Evolutionary conservation across 805 yeast species (phyloP).

Genomic region (Candida nitratophila): DNA sequence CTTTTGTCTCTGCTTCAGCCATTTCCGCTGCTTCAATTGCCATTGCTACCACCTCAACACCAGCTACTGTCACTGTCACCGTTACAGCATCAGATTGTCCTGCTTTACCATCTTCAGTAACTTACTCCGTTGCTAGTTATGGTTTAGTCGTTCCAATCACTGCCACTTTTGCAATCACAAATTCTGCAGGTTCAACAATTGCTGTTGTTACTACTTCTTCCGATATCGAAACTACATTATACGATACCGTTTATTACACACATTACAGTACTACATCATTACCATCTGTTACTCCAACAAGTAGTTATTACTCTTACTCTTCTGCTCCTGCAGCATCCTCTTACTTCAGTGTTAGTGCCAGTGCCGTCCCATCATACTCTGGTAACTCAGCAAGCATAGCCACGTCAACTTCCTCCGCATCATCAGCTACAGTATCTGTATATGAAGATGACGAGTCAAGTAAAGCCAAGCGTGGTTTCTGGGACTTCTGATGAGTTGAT

Average conservation of each 20-base stretch:
- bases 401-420: background rate
- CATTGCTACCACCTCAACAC: conserved; percentile 7
- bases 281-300: conserved; percentile 5
- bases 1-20: conserved; percentile 3
- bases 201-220: conserved; percentile 24
- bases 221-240: conserved; percentile 17
- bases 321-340: conserved; percentile 1
- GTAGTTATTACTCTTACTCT: background rate
- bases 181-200: conserved; percentile 20
- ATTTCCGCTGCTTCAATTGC: conserved; percentile 2
- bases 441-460: background rate
- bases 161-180: conserved; percentile 25
- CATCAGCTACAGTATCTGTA: background rate
- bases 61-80: conserved; percentile 23
- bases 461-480: conserved; percentile 3
- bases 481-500: conserved; percentile 1
- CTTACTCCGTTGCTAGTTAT: conserved; percentile 9
- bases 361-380: background rate
- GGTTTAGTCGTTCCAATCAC: conserved; percentile 21
- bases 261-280: conserved; percentile 4
- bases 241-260: conserved; percentile 11
- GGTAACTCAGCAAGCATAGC: background rate
- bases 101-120: conserved; percentile 1
- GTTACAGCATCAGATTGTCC: conserved; percentile 6
- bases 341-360: conserved; percentile 3